Conservation (phyloP, 208 protist genomes). For the Trypanosoma vivax region DNA sequence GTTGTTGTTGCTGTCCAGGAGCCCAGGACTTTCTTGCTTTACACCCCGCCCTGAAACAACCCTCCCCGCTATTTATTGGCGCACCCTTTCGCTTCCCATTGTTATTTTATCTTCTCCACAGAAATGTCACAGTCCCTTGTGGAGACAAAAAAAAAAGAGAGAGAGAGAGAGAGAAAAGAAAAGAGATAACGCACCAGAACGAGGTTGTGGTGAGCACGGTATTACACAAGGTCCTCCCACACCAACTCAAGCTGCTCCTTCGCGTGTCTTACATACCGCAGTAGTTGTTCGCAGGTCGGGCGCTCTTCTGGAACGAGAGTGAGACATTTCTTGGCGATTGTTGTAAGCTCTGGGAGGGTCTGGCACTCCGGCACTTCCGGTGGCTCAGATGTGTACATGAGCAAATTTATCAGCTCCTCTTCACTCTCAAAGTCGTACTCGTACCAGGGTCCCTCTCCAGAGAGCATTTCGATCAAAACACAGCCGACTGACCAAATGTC, state of each 20-base stretch:
- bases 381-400: conserved; percentile 69
- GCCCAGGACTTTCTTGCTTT: no score
- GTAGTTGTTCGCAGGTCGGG: conserved; percentile 73
- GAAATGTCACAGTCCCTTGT: neutral
- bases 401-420: conserved; percentile 84
- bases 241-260: conserved; percentile 31
- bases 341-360: conserved; percentile 62
- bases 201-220: neutral
- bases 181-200: neutral
- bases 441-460: conserved; percentile 75
- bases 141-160: conserved; percentile 1
- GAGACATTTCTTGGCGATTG: conserved; percentile 56
- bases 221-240: neutral
- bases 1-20: no score
- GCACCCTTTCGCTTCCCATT: neutral
- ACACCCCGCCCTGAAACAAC: no score
- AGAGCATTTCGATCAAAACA: conserved; percentile 88
- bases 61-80: neutral
- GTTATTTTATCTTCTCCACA: neutral
- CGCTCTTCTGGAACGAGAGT: conserved; percentile 39
- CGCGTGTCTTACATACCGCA: conserved; percentile 48
- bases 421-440: conserved; percentile 88
- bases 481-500: conserved; percentile 91
- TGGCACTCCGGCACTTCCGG: conserved; percentile 74
- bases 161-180: neutral